Evolutionary conservation across 192 early-diverging fungal species (phyloP).

Genomic region (Coemansia aciculifera): DNA sequence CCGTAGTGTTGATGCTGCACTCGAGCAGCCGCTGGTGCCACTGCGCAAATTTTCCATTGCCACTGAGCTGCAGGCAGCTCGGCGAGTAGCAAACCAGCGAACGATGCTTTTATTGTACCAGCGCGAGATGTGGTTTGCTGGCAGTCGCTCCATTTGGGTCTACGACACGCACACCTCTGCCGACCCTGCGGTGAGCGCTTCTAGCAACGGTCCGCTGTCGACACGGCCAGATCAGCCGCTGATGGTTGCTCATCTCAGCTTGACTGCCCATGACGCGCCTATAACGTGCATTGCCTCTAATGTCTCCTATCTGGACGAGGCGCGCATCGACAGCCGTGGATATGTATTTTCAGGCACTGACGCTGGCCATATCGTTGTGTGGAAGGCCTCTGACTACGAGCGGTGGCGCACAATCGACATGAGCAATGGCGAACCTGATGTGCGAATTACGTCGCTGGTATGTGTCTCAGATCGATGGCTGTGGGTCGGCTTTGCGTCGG

Average conservation of each 20-base stretch:
- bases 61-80: conserved; percentile 31
- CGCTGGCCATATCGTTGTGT: conserved; percentile 42
- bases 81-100: conserved; percentile 18
- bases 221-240: conserved; percentile 17
- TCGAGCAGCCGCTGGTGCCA: conserved; percentile 30
- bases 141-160: conserved; percentile 38
- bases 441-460: conserved; percentile 40
- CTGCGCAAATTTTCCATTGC: conserved; percentile 37
- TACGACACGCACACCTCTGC: conserved; percentile 35
- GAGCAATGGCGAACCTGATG: conserved; percentile 34
- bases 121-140: conserved; percentile 52
- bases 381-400: conserved; percentile 31
- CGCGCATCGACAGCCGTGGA: conserved; percentile 21
- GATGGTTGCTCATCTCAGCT: conserved; percentile 25
- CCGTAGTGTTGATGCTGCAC: conserved; percentile 16
- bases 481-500: conserved; percentile 49
- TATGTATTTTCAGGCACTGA: conserved; percentile 49
- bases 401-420: conserved; percentile 50
- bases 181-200: conserved; percentile 17
- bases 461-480: conserved; percentile 42
- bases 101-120: conserved; percentile 21
- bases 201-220: conserved; percentile 22
- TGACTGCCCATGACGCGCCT: conserved; percentile 33
- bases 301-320: conserved; percentile 26
- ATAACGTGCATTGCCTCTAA: conserved; percentile 48